phyloP scores from a whole-genome alignment of 257 asterid genomes.

The Lantana camara region DNA sequence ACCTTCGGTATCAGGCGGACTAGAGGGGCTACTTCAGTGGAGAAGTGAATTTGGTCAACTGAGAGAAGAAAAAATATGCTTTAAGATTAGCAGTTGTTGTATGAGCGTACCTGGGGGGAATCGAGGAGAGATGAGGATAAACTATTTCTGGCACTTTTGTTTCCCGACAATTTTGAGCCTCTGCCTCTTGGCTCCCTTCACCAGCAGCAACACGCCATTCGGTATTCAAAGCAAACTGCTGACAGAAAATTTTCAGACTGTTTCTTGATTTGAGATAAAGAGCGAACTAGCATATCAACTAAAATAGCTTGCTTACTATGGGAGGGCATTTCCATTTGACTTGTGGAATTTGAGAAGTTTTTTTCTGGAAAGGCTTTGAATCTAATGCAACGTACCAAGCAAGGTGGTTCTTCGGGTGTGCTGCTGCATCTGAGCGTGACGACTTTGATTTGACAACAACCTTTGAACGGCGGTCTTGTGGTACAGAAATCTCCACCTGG shows the following conservation, averaged over 20 bases:
- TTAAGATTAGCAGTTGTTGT: not conserved
- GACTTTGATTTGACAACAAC: conserved; percentile 19
- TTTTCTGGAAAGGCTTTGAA: conserved; percentile 16
- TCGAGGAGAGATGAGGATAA: conserved; percentile 33
- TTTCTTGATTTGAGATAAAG: not conserved
- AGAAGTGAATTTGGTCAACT: conserved; percentile 24
- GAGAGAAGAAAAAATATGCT: not conserved
- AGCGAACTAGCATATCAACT: conserved; percentile 6
- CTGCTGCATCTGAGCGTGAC: not conserved
- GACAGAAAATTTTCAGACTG: conserved; percentile 3
- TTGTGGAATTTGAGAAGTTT: conserved; percentile 19
- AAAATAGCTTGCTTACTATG: conserved; percentile 37
- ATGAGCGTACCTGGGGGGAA: conserved; percentile 45
- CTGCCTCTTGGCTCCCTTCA: conserved; percentile 52
- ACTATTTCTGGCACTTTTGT: conserved; percentile 30
- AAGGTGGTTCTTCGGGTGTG: conserved; percentile 9
- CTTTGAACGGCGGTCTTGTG: conserved; percentile 14
- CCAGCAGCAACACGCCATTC: conserved; percentile 51
- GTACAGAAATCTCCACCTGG: conserved; percentile 23
- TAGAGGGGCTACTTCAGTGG: conserved; percentile 35
- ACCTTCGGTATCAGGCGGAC: conserved; percentile 22
- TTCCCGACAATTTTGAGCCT: conserved; percentile 33
- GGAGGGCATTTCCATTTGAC: conserved; percentile 47
- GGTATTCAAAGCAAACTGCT: conserved; percentile 37
- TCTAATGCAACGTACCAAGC: conserved; percentile 29